phyloP scores from a whole-genome alignment of 129 eudicot species.

The Silybum marianum region DNA sequence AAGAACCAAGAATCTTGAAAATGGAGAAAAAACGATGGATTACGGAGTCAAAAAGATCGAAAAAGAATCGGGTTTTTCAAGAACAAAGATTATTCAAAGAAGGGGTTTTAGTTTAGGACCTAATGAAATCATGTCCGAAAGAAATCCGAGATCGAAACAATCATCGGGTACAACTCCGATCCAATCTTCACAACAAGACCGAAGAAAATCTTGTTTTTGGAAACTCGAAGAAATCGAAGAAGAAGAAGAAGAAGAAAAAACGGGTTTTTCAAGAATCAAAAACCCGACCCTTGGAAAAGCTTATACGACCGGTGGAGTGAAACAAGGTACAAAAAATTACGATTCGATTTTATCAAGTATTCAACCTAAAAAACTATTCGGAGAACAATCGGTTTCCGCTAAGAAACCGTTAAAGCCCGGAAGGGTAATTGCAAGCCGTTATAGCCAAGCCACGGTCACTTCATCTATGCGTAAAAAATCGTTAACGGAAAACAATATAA shows the following conservation, averaged over 20 bases:
- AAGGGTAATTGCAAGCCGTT: constrained; percentile 79
- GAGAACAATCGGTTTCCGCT: constrained; percentile 57
- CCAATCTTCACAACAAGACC: constrained; percentile 40
- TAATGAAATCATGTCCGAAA: constrained; percentile 47
- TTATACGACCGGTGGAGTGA: constrained; percentile 62
- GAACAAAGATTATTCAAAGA: constrained; percentile 36
- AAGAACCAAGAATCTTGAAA: constrained; percentile 17
- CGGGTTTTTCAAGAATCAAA: constrained; percentile 40
- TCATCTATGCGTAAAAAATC: constrained; percentile 67
- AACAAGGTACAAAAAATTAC: constrained; percentile 62
- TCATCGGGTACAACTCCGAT: constrained; percentile 49
- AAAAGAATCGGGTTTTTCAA: constrained; percentile 27
- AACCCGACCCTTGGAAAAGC: constrained; percentile 49
- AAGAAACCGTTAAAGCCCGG: constrained; percentile 81
- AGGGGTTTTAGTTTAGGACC: constrained; percentile 88
- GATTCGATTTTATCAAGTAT: constrained; percentile 51
- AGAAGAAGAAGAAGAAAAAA: constrained; percentile 62
- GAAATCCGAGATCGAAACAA: constrained; percentile 35
- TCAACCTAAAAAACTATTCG: constrained; percentile 89
- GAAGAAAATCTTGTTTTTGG: constrained; percentile 92
- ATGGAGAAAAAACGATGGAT: neutral
- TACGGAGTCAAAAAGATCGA: constrained; percentile 39
- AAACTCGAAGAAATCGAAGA: constrained; percentile 78
- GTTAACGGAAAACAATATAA: constrained; percentile 48
- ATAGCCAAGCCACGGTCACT: constrained; percentile 50